Evolutionary conservation across 495 filamentous ascomycete species (phyloP), one percentile per base, ranked within the genome.

Genomic region (Glarea lozoyensis): DNA sequence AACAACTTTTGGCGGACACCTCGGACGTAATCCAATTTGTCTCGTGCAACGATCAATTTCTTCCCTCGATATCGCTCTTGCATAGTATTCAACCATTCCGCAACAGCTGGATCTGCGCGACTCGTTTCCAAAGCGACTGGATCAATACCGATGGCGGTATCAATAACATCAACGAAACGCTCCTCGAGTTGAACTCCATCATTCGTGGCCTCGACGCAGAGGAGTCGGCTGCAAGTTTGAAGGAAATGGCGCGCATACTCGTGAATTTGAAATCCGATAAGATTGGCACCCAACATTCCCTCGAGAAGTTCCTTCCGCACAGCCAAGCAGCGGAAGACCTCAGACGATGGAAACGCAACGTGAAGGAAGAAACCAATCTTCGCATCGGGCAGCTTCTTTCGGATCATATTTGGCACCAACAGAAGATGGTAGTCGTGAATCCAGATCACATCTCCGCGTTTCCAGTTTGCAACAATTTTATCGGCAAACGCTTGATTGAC

Each of bases 331-430:
- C 88, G 76, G 65, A 96, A 95, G 4, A 96, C 83, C 55, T 96
- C 89, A 6, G 89, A 95, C 0, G 89, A 95, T 0, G 89, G 89
- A 59, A 96, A 96, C 3, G 90, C 86, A 41, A 89, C 85, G 56
- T 96, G 89, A 31, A 96, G 67, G 62, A 96, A 96, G 62, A 96
- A 89, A 19, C 89, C 88, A 58, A 96, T 95, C 60, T 90, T 80
- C 18, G 87, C 88, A 50, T 94, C 85, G 1, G 89, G 88, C 36
- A 92, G 69, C 60, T 76, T 78, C 64, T 90, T 82, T 17, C 89
- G 79, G 22, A 95, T 67, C 88, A 96, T 94, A 15, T 65, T 70
- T 1, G 89, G 89, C n/a, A 94, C 85, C n/a, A 96, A 68, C 9
- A 94, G 67, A 12, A 96, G 69, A 56, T 96, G 89, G 55, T 96